Evolutionary conservation across 352 stramenopile species (phyloP).

Genomic region (Elongisporangium undulatum): DNA sequence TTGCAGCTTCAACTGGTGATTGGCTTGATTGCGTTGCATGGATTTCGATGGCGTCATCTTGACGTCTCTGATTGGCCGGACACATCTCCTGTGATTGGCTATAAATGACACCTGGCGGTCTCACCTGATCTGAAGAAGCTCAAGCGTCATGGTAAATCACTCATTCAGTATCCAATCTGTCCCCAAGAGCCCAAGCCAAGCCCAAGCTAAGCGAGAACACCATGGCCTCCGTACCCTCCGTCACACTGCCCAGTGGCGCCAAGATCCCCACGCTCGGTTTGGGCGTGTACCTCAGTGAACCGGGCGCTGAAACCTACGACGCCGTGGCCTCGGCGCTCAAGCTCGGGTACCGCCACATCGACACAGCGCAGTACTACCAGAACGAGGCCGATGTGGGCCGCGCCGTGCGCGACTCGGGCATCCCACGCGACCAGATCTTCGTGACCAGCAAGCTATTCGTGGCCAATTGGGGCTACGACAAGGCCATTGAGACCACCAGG

Average conservation of each 20-base stretch:
- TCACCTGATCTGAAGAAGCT: neutral
- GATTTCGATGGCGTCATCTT: too few relatives aligned
- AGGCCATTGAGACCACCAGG: constrained; percentile 34
- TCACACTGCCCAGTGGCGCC: constrained; percentile 25
- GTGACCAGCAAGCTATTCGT: constrained; percentile 70
- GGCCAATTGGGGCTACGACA: constrained; percentile 53
- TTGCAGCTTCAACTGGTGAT: too few relatives aligned
- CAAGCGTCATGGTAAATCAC: neutral
- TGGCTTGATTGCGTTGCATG: too few relatives aligned
- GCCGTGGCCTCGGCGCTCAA: constrained; percentile 35
- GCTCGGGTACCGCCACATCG: constrained; percentile 80
- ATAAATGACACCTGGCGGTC: neutral
- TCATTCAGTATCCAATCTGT: constrained; percentile 1
- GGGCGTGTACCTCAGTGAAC: constrained; percentile 33
- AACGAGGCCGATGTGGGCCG: constrained; percentile 77
- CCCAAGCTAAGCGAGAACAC: neutral
- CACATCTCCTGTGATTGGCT: neutral
- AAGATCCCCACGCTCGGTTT: constrained; percentile 32
- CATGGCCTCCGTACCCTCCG: constrained; percentile 13
- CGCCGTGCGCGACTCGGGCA: constrained; percentile 48
- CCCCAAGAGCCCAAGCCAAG: neutral
- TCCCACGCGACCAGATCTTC: constrained; percentile 63
- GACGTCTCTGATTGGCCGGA: too few relatives aligned
- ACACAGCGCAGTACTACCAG: constrained; percentile 75
- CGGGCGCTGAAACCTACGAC: constrained; percentile 29